Evolutionary conservation across 2,329 filamentous ascomycete genomes (phyloP).

Genomic region (Aspergillus sp.): DNA sequence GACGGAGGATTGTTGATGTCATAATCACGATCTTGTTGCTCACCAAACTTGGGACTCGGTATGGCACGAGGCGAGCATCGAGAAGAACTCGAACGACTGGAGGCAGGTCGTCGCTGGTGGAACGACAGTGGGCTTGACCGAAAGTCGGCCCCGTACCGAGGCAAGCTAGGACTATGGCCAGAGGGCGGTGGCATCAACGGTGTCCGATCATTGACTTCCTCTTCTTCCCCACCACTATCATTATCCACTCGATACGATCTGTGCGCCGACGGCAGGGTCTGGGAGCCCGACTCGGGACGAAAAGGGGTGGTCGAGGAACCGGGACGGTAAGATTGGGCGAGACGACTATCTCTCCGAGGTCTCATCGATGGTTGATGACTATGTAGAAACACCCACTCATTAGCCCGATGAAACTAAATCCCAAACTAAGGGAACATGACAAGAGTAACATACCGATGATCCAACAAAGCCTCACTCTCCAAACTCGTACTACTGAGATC

Average conservation of each 20-base stretch:
- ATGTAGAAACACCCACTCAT: constrained; percentile 16
- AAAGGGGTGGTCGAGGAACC: constrained; percentile 33
- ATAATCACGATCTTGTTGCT: constrained; percentile 47
- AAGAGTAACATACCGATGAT: constrained; percentile 68
- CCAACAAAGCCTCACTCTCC: constrained; percentile 83
- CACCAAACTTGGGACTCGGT: constrained; percentile 25
- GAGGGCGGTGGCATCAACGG: constrained; percentile 51
- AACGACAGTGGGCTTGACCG: constrained; percentile 28
- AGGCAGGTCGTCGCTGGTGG: constrained; percentile 28
- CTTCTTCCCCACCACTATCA: constrained; percentile 38
- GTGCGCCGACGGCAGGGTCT: constrained; percentile 39
- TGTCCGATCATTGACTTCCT: constrained; percentile 54
- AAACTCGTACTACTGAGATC: constrained; percentile 82
- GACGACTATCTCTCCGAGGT: constrained; percentile 59
- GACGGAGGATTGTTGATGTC: constrained; percentile 69
- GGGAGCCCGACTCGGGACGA: constrained; percentile 48
- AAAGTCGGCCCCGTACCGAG: constrained; percentile 38
- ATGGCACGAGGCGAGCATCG: constrained; percentile 31
- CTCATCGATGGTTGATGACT: constrained; percentile 65
- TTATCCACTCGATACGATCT: constrained; percentile 23
- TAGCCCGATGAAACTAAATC: not conserved
- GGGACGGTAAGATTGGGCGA: constrained; percentile 43
- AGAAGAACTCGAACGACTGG: constrained; percentile 32
- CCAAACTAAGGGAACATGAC: not conserved
- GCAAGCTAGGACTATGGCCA: constrained; percentile 36